Evolutionary conservation across 208 protist genomes (phyloP).

Genomic region (Acanthamoeba healyi): DNA sequence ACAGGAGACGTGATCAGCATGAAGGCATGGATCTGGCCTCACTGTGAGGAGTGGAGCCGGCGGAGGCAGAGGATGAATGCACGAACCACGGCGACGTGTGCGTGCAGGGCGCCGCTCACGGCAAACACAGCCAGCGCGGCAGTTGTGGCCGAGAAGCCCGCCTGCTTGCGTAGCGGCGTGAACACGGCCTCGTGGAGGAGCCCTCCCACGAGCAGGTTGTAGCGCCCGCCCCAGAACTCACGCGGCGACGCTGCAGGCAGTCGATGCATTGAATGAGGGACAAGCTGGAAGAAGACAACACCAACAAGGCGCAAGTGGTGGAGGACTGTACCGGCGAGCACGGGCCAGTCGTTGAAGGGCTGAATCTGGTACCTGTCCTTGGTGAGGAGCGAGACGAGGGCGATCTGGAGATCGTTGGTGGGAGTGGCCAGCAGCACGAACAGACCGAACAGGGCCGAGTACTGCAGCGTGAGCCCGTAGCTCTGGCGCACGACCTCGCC

Average conservation of each 20-base stretch:
- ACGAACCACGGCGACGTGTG: neutral
- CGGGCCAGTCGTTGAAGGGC: neutral
- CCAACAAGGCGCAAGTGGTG: neutral
- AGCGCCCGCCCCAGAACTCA: conserved; percentile 7
- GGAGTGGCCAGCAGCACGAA: neutral
- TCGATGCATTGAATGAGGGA: neutral
- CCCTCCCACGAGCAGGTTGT: neutral
- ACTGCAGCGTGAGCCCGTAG: neutral
- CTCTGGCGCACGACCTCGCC: conserved; percentile 1
- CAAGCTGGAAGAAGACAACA: neutral
- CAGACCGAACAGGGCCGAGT: neutral
- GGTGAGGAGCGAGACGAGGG: neutral
- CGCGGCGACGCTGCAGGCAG: neutral
- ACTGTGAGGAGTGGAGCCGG: neutral
- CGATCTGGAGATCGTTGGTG: neutral
- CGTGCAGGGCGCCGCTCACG: neutral
- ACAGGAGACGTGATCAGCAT: neutral
- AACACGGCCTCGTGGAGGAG: conserved; percentile 6
- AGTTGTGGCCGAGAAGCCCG: neutral
- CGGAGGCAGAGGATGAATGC: no score
- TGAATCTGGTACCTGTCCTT: neutral
- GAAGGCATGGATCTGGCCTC: neutral
- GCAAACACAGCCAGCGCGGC: neutral
- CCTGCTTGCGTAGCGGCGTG: neutral
- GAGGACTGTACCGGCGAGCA: neutral